These are phyloP conservation scores for Prunus padus DNA, from an alignment of 306 rosid species.

Conservation along the genomic window DNA sequence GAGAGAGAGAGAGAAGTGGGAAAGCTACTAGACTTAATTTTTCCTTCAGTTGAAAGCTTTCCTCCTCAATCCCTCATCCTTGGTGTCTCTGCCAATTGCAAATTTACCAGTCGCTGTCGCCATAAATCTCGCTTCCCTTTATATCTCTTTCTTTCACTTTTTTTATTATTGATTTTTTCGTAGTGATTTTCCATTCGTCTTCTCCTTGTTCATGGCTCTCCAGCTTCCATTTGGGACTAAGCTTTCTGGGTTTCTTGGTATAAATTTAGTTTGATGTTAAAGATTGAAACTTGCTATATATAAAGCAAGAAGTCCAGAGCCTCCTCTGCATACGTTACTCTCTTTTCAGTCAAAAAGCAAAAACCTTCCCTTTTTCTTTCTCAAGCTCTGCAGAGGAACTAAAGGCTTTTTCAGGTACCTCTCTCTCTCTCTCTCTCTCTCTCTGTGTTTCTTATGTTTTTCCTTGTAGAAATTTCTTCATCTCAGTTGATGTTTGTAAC, in stretches of 20 bases:
- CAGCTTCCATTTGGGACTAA: background rate
- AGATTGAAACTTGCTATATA: constrained; percentile 8
- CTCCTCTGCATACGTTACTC: background rate
- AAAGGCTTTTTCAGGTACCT: constrained; percentile 22
- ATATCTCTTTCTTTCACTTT: background rate
- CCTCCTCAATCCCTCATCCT: constrained; percentile 10
- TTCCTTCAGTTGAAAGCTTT: constrained; percentile 34
- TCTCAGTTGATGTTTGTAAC: background rate
- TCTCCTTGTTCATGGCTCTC: constrained; percentile 4
- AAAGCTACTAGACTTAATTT: constrained; percentile 15
- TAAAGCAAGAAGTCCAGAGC: background rate
- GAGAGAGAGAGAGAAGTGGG: background rate
- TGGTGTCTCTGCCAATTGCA: constrained; percentile 9
- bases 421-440: background rate
- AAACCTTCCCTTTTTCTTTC: background rate
- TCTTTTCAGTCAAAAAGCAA: background rate
- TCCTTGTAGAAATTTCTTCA: background rate
- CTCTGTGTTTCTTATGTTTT: background rate
- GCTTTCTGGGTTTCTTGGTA: constrained; percentile 11
- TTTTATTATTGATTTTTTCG: background rate
- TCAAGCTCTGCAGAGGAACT: background rate
- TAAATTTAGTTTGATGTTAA: background rate
- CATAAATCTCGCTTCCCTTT: constrained; percentile 15
- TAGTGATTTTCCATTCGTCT: background rate
- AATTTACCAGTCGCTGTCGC: constrained; percentile 24